These are phyloP conservation scores for Candida succiphila DNA, from an alignment of 805 yeast species.

Conservation along the genomic window DNA sequence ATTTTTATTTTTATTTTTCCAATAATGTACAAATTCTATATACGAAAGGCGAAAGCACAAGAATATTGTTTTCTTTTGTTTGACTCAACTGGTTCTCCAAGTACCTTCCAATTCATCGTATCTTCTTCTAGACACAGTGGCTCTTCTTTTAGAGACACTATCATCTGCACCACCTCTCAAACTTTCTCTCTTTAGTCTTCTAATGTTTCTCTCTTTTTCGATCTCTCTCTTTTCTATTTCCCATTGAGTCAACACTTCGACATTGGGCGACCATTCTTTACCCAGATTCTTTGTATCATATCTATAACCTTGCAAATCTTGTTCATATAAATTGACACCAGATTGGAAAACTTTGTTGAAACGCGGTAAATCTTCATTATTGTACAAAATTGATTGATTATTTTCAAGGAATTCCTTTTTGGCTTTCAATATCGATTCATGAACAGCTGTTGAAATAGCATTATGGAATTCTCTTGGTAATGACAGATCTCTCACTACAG, in stretches of 20 bases:
- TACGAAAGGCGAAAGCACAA: no score
- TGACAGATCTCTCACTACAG: constrained; percentile 79
- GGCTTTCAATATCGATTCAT: constrained; percentile 67
- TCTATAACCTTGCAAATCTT: constrained; percentile 39
- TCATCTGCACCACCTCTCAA: constrained; percentile 30
- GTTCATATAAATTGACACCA: constrained; percentile 5
- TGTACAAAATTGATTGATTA: constrained; percentile 23
- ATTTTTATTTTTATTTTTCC: no score
- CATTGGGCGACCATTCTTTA: constrained; percentile 77
- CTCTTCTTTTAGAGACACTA: background rate
- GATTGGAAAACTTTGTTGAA: constrained; percentile 23
- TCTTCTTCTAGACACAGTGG: constrained; percentile 11
- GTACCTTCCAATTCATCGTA: constrained; percentile 28
- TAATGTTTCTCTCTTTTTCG: constrained; percentile 83
- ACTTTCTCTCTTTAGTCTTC: constrained; percentile 89
- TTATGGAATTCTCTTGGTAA: constrained; percentile 77
- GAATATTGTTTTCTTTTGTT: no score
- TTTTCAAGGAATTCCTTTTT: constrained; percentile 74
- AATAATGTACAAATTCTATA: no score
- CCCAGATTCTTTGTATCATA: constrained; percentile 71
- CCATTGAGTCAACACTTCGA: constrained; percentile 79
- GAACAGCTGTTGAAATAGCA: constrained; percentile 79
- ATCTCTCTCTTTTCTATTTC: constrained; percentile 93
- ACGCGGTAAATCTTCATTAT: constrained; percentile 24
- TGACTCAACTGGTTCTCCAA: constrained; percentile 13